These are phyloP conservation scores for Brassica rapa DNA, from an alignment of 345 rosid genomes.

Conservation along the genomic window DNA sequence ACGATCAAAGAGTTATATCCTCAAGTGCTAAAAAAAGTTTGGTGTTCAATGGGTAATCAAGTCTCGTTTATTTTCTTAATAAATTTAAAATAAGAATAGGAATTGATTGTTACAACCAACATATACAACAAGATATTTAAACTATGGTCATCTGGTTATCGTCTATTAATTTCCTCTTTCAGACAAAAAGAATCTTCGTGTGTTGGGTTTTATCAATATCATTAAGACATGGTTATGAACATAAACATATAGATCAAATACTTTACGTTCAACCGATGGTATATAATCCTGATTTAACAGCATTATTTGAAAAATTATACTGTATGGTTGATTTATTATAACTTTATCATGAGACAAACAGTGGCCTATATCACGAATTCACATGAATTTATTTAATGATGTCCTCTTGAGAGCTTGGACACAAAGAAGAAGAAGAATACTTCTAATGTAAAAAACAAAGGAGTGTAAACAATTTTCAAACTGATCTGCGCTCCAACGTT, in stretches of 20 bases:
- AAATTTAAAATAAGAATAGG: not conserved
- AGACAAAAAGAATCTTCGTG: not conserved
- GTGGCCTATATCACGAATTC: slow-evolving; percentile 31
- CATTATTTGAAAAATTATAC: slow-evolving; percentile 5
- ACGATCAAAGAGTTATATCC: slow-evolving; percentile 16
- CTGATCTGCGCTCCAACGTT: slow-evolving; percentile 72
- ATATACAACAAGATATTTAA: not conserved
- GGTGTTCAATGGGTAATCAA: not conserved
- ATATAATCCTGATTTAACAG: slow-evolving; percentile 5
- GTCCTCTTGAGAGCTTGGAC: not conserved
- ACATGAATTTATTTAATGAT: slow-evolving; percentile 29
- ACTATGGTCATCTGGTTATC: not conserved
- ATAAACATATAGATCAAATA: not conserved
- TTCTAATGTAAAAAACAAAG: slow-evolving; percentile 2
- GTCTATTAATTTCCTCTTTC: not conserved
- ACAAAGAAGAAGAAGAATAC: not conserved
- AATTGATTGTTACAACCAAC: slow-evolving; percentile 7
- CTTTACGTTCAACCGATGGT: not conserved
- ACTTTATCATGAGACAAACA: slow-evolving; percentile 19
- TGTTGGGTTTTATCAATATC: not conserved
- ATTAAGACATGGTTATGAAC: slow-evolving; percentile 5
- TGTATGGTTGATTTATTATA: not conserved
- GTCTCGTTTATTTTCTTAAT: not conserved
- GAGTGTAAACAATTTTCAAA: slow-evolving; percentile 42
- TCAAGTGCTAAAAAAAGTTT: slow-evolving; percentile 13